phyloP scores from a whole-genome alignment of 805 yeast genomes.

The Ascoidea tarda region DNA sequence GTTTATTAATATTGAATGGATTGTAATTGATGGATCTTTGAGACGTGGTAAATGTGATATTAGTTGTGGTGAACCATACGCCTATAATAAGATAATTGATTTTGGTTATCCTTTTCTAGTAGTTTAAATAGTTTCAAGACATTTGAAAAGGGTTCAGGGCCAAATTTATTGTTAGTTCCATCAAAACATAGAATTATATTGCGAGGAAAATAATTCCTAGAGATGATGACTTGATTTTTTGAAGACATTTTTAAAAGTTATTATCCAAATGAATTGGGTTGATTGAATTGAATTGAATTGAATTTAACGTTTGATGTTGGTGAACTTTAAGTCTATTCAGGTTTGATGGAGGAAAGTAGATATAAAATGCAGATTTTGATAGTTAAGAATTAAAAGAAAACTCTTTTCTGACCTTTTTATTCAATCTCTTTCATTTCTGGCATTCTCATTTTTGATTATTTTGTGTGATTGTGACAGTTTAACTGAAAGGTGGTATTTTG shows the following conservation, averaged over 20 bases:
- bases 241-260: no score
- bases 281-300: not conserved
- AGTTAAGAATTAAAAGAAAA: no score
- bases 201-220: not conserved
- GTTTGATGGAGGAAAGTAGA: no score
- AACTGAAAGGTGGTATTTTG: no score
- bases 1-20: not conserved
- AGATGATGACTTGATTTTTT: not conserved
- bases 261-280: not conserved
- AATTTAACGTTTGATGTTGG: no score
- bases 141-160: slow-evolving; percentile 39
- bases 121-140: slow-evolving; percentile 37
- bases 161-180: slow-evolving; percentile 49
- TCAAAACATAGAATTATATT: slow-evolving; percentile 45
- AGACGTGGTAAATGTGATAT: not conserved
- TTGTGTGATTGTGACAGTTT: no score
- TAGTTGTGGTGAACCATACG: slow-evolving; percentile 18
- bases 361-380: no score
- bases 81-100: slow-evolving; percentile 48
- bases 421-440: no score
- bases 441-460: no score
- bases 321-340: no score
- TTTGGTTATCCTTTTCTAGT: slow-evolving; percentile 28
- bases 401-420: no score
- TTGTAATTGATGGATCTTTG: not conserved